Base-by-base conservation (phyloP, 176 grass and related monocot genomes). In the Phoenix roebelenii region DNA sequence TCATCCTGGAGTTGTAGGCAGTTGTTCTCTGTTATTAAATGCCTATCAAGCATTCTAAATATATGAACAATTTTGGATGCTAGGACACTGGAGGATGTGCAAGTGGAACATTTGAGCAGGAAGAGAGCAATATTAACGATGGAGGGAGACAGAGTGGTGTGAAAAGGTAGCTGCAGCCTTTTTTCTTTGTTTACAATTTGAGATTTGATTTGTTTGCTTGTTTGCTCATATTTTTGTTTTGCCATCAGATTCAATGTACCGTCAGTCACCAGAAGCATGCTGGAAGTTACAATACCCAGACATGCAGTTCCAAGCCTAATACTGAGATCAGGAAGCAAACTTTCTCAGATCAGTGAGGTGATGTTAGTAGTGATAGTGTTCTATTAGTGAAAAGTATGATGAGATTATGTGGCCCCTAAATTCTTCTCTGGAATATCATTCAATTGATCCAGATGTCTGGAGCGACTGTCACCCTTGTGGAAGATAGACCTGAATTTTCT, bases 331-430 rank as follows among this genome's bases (percentile, higher is more conserved):
- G 82, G 86, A 71, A 91, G 76, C 78, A 97, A 97, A 62, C 93
- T 97, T 78, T 81, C 87, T 54, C 93, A 97, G 67, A 97, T 97
- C 75, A 91, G 93, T 48, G 86, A 97, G 81, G 87, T 88, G 39
- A 70, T 54, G 49, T 69, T 60, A 72, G 53, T 73, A 28, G 28
- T 70, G 19, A 7, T 58, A 49, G 24, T 73, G 28, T 44, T 26
- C 48, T 15, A 58, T 64, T 54, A 51, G 25, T 62, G 12, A 78
- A 25, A 20, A 68, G 53, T 59, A 15, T 12, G 9, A 44, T 44
- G 9, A 44, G 35, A 14, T 44, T 44, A 12, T 44, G 35, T 44
- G 35, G 35, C 35, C 5, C 57, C 63, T 28, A 52, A 16, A 50
- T 61, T 77, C 30, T 28, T 44, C 56, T 78, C 18, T 73, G 51